phyloP scores from a whole-genome alignment of 139 green algal species.

The Haematococcus lacustris region DNA sequence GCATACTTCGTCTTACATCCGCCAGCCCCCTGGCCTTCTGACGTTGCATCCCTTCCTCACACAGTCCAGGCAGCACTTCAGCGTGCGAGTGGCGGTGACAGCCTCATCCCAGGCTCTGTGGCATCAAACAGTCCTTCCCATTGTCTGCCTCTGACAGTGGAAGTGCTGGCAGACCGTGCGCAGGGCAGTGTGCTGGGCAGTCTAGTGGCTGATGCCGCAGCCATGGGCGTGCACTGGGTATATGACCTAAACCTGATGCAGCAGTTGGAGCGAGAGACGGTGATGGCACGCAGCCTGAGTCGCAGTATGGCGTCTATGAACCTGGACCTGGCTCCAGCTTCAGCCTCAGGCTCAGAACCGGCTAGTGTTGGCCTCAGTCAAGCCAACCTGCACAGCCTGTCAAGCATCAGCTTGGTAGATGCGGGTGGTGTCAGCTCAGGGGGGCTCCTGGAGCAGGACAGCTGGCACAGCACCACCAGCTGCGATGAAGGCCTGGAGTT shows the following conservation, averaged over 20 bases:
- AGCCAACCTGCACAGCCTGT: neutral
- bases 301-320: neutral
- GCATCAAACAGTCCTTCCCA: too few species aligned
- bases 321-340: neutral
- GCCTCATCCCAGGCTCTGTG: too few species aligned
- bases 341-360: neutral
- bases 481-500: conserved; percentile 48
- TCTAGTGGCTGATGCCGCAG: conserved; percentile 31
- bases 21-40: neutral
- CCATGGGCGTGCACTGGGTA: conserved; percentile 41
- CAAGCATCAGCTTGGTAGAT: too few species aligned
- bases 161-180: neutral
- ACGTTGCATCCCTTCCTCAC: neutral
- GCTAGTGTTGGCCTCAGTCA: neutral
- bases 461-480: too few species aligned
- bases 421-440: neutral
- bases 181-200: conserved; percentile 16
- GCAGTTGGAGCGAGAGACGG: neutral
- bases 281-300: too few species aligned
- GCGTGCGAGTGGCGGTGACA: conserved; percentile 25
- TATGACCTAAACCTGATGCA: conserved; percentile 22
- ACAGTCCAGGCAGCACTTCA: neutral
- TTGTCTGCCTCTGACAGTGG: too few species aligned
- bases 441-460: conserved; percentile 15
- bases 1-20: neutral